A percentile compares a stretch with the other conserved stretches of the same genome.
Evolutionary conservation across 164 flowering plant genomes (phyloP).

Genomic region (Berberis thunbergii): DNA sequence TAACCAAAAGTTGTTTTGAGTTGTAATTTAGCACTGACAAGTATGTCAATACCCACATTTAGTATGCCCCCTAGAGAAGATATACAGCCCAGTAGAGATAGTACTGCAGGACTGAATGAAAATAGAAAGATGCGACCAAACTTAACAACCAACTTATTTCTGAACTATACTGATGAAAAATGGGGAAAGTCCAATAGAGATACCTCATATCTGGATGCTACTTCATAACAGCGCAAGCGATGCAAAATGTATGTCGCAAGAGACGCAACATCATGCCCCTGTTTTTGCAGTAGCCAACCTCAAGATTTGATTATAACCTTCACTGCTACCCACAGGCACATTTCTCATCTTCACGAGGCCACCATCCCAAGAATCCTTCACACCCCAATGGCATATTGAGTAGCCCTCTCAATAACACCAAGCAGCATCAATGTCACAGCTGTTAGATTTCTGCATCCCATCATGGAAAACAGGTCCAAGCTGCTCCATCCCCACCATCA

Average conservation of each 20-base stretch:
- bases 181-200: too few relatives aligned
- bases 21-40: slow-evolving; percentile 43
- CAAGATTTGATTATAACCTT: too few relatives aligned
- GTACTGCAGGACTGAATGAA: slow-evolving; percentile 45
- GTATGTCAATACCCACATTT: slow-evolving; percentile 26
- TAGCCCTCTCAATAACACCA: slow-evolving; percentile 80
- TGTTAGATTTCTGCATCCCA: slow-evolving; percentile 36
- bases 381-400: slow-evolving; percentile 83
- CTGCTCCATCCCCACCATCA: slow-evolving; percentile 77
- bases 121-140: too few relatives aligned
- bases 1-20: slow-evolving; percentile 76
- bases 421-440: slow-evolving; percentile 54
- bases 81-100: slow-evolving; percentile 46
- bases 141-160: too few relatives aligned
- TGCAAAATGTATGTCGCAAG: slow-evolving; percentile 73
- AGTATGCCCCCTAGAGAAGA: slow-evolving; percentile 32
- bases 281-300: slow-evolving; percentile 65
- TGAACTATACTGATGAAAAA: too few relatives aligned
- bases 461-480: too few relatives aligned
- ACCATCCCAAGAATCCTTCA: slow-evolving; percentile 96
- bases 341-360: slow-evolving; percentile 87
- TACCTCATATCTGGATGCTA: slow-evolving; percentile 64
- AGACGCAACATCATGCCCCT: slow-evolving; percentile 86
- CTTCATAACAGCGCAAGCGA: slow-evolving; percentile 82
- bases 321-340: slow-evolving; percentile 66